Conservation (phyloP, 2,329 filamentous ascomycete genomes). For the Aspergillus fumigatiaffinis region DNA sequence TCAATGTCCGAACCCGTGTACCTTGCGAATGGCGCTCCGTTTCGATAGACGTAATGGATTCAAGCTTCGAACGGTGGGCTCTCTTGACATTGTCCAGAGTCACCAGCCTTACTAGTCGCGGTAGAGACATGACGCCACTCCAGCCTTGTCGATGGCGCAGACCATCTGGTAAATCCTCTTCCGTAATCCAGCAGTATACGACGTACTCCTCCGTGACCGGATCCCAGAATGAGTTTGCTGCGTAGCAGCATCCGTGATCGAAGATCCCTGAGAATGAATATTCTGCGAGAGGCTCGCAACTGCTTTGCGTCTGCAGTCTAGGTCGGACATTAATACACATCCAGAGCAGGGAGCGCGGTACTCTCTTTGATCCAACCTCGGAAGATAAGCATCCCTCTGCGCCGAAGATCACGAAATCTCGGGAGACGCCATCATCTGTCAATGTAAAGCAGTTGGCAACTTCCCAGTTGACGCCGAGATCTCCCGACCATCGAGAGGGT, state of each 20-base stretch:
- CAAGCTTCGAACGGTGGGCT: conserved; percentile 34
- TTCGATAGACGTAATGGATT: conserved; percentile 43
- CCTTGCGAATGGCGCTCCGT: conserved; percentile 17
- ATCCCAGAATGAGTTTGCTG: conserved; percentile 49
- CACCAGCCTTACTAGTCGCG: conserved; percentile 42
- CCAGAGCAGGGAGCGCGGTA: conserved; percentile 41
- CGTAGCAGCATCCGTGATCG: conserved; percentile 49
- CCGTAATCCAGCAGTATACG: conserved; percentile 50
- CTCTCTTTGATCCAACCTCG: conserved; percentile 18
- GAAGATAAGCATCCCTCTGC: conserved; percentile 40
- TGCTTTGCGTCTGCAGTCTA: background rate
- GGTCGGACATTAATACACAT: conserved; percentile 36
- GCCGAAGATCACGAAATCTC: conserved; percentile 45
- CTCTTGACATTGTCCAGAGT: conserved; percentile 35
- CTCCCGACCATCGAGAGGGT: conserved; percentile 46
- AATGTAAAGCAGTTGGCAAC: conserved; percentile 29
- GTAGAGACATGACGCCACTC: conserved; percentile 48
- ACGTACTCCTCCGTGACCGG: conserved; percentile 40
- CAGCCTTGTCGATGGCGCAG: conserved; percentile 46
- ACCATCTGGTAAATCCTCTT: conserved; percentile 47
- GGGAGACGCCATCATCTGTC: conserved; percentile 24
- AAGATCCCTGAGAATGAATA: conserved; percentile 44
- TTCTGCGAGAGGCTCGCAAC: conserved; percentile 21
- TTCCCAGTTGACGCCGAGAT: conserved; percentile 47
- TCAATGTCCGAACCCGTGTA: conserved; percentile 43